A percentile compares a stretch with the other conserved stretches of the same genome.
Conservation (phyloP, 192 early-diverging fungal genomes). For the Coemansia sp. region DNA sequence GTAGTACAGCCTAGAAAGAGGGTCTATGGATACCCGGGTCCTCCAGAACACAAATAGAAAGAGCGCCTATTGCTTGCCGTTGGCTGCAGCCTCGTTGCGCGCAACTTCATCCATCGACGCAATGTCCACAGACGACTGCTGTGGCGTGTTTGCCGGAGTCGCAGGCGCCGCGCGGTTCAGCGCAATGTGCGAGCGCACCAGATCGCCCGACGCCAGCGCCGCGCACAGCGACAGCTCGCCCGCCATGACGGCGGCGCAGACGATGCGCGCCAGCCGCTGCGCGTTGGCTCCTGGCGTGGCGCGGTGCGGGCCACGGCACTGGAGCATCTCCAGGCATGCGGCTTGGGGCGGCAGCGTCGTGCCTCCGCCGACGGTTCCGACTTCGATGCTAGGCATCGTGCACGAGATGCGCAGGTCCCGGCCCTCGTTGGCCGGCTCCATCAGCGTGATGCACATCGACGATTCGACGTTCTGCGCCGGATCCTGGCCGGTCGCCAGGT, state of each 20-base stretch:
- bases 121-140: conserved; percentile 25
- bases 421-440: conserved; percentile 82
- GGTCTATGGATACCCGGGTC: no score
- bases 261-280: conserved; percentile 81
- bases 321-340: conserved; percentile 86
- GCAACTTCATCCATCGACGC: neutral
- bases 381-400: conserved; percentile 93
- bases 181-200: conserved; percentile 87
- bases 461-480: conserved; percentile 96
- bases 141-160: conserved; percentile 34
- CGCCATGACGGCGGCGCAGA: conserved; percentile 89
- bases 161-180: conserved; percentile 73
- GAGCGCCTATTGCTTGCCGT: conserved; percentile 1
- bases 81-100: conserved; percentile 16
- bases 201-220: conserved; percentile 85
- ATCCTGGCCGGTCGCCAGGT: conserved; percentile 92
- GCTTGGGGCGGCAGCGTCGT: conserved; percentile 82
- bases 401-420: conserved; percentile 84
- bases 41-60: no score
- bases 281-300: conserved; percentile 83
- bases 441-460: conserved; percentile 91
- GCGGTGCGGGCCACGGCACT: conserved; percentile 79
- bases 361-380: conserved; percentile 92
- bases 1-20: no score
- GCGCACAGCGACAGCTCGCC: conserved; percentile 86